phyloP scores from a whole-genome alignment of 495 filamentous ascomycete genomes.

The Chaetomium cochliodes region DNA sequence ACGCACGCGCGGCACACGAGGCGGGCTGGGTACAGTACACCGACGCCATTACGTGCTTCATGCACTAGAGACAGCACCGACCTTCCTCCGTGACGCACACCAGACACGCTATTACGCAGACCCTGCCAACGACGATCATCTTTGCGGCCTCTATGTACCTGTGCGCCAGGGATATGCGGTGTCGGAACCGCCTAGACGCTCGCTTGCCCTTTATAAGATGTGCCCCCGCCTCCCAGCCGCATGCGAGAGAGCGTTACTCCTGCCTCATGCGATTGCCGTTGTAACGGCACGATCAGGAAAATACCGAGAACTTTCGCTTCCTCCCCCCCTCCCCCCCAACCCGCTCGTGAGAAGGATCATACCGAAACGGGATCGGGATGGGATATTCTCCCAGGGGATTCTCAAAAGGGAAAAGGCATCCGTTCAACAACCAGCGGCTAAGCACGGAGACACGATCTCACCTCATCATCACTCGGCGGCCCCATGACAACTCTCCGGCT shows the following conservation, averaged over 20 bases:
- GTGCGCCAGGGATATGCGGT: neutral
- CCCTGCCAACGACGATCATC: neutral
- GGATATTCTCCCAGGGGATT: neutral
- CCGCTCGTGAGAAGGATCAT: neutral
- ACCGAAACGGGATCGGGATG: neutral
- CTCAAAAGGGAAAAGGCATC: neutral
- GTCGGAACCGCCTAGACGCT: neutral
- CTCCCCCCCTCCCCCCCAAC: neutral
- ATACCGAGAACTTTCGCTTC: neutral
- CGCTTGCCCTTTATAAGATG: neutral
- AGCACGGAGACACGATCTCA: neutral
- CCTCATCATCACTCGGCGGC: neutral
- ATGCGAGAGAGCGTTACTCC: neutral
- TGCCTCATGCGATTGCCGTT: neutral
- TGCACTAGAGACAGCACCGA: too few relatives aligned
- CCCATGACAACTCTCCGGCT: neutral
- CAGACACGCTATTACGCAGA: neutral
- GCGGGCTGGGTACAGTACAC: too few relatives aligned
- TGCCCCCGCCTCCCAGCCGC: neutral
- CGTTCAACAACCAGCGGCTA: conserved; percentile 1
- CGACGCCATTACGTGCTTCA: too few relatives aligned
- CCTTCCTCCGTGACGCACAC: too few relatives aligned
- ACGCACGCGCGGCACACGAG: neutral
- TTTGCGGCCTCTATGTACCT: neutral
- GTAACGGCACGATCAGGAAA: neutral